Evolutionary conservation across 768 basidiomycete species (phyloP), one percentile per base, ranked within the genome.

Genomic region (Rhodotorula paludigena): DNA sequence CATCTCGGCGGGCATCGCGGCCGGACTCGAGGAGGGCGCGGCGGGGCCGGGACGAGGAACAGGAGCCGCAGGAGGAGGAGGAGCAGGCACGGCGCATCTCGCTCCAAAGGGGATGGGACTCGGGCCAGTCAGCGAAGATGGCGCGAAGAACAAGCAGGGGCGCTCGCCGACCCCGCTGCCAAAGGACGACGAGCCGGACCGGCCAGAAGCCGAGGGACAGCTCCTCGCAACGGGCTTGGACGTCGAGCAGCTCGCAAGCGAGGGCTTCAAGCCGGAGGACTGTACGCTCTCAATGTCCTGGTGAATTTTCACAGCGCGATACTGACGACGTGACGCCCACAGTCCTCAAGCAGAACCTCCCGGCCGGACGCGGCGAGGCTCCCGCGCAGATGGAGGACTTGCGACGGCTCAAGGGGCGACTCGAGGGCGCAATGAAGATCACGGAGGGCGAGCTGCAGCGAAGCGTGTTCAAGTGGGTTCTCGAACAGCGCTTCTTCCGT

Each of bases 231-330:
- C 63, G 12, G 69, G 68, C 2, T 51, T 83, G 64, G 86, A 88
- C 76, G 78, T 85, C 73, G 82, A 81, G 64, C 77, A 84, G 64
- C 78, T 98, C 66, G 87, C 88, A 72, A 82, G 84, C 72, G 89
- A 92, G 25, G 82, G 85, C 48, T 93, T 96, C 78, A 87, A 97
- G 77, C 85, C 94, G 1, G 89, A 92, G 75, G 85, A 85, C 63
- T 98, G 91, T 93, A 78, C 77, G 91, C 82, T 11, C 0, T 5
- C 5, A 20, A 10, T 56, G n/a, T 8, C 28, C 21, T 38, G 25
- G 15, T 35, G n/a, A n/a, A n/a, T 23, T 35, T 36, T 42, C 20
- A 23, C 25, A 9, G 18, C n/a, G 10, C 39, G 14, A 21, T 36
- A 49, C 55, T 44, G 14, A 28, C 23, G 9, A 20, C 59, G 48